Evolutionary conservation across 495 filamentous ascomycete species (phyloP).

Genomic region (Oleoguttula mirabilis): DNA sequence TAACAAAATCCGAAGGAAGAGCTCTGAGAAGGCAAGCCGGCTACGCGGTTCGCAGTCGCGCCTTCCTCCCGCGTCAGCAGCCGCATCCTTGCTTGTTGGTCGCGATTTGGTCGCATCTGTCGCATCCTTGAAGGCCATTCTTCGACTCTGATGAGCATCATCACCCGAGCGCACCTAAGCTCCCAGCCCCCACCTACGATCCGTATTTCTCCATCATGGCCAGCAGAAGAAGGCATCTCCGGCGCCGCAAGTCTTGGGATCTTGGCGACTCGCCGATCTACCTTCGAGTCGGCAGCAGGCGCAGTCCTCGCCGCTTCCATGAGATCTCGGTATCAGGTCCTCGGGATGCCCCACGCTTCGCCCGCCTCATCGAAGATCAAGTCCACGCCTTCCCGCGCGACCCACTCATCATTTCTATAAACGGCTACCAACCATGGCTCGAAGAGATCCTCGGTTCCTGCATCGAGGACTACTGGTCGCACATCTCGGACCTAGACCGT

Average conservation of each 20-base stretch:
- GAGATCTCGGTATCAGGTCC: conserved; percentile 17
- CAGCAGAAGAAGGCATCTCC: conserved; percentile 12
- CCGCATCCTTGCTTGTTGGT: too few relatives aligned
- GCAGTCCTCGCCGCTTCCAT: conserved; percentile 13
- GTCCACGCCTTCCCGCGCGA: conserved; percentile 8
- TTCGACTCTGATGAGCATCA: too few relatives aligned
- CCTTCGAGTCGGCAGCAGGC: conserved; percentile 19
- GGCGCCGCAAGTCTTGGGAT: conserved; percentile 12
- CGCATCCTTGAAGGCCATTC: too few relatives aligned
- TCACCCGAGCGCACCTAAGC: too few relatives aligned
- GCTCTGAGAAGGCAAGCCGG: too few relatives aligned
- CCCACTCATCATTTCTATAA: conserved; percentile 18
- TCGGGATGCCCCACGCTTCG: conserved; percentile 21
- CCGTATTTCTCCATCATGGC: background rate
- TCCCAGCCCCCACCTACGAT: too few relatives aligned
- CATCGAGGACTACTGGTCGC: conserved; percentile 16
- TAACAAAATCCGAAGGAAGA: too few relatives aligned
- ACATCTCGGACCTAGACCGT: conserved; percentile 19
- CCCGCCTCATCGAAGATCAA: conserved; percentile 14
- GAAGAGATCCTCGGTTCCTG: conserved; percentile 17
- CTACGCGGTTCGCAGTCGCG: too few relatives aligned
- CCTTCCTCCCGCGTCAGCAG: too few relatives aligned
- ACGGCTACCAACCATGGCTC: conserved; percentile 19
- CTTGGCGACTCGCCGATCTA: conserved; percentile 6
- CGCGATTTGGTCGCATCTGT: too few relatives aligned